Evolutionary conservation across 495 filamentous ascomycete species (phyloP), one percentile per base, ranked within the genome.

Genomic region (Penicillium cosmopolitanum): DNA sequence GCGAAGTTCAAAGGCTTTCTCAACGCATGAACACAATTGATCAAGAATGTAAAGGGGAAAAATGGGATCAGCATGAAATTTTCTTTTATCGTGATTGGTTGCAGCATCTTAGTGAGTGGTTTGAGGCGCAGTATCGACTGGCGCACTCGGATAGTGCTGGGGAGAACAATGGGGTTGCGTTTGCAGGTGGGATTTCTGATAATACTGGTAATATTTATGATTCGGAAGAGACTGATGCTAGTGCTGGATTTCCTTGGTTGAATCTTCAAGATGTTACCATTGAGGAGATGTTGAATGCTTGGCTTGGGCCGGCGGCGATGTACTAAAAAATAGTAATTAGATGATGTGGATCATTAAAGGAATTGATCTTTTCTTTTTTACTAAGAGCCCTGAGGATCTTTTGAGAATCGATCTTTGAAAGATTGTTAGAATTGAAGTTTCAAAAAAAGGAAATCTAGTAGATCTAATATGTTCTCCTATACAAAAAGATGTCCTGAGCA

Each of bases 221-320:
- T 50, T 42, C 38, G 53, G 50, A 46, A 53, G 55, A 46, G 43
- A 19, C 31, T 43, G 54, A 57, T 50, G 28, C 11, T 12, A 38
- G 35, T 38, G 25, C 48, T 55, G 55, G 38, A 47, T 51, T 62
- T 43, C 44, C 56, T 44, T 57, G 60, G 50, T 11, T 58, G 34
- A 55, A 57, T 54, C 55, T 62, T 57, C 57, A 60, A 28, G 60
- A 62, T 40, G 25, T 62, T 31, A 57, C 55, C 3, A 55, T 62
- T 55, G 60, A 62, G 51, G 60, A 62, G 55, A 54, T 62, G 54
- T 57, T 62, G 60, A 50, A 43, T 56, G 53, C 18, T 16, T 55
- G 55, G 55, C 42, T 57, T 28, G 60, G 51, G 19, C 60, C 60
- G n/a, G 51, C 53, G 50, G 46, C 25, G 53, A 53, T 61, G 31